Percentiles rank a stretch among this genome's conserved stretches.
phyloP scores from a whole-genome alignment of 106 monocot genomes.

The Platanthera guangdongensis region DNA sequence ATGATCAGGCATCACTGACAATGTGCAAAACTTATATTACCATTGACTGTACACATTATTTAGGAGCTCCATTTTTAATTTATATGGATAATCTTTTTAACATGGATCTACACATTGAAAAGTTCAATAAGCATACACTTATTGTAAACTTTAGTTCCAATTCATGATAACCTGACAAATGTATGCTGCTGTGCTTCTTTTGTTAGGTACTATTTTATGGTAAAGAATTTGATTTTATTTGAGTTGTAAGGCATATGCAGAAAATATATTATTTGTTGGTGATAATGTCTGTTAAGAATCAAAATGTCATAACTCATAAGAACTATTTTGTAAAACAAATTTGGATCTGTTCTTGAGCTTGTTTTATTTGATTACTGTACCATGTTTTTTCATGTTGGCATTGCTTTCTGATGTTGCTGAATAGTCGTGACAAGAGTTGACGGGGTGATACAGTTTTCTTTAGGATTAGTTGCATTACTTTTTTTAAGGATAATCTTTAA shows the following conservation, averaged over 20 bases:
- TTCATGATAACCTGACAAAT: neutral
- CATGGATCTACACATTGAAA: neutral
- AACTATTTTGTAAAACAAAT: neutral
- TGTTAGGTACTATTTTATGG: neutral
- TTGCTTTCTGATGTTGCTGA: neutral
- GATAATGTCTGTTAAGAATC: neutral
- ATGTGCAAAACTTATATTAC: neutral
- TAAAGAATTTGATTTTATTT: neutral
- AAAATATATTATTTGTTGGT: neutral
- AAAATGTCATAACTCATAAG: neutral
- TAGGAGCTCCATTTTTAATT: neutral
- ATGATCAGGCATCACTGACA: too few species aligned
- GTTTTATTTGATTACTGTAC: neutral
- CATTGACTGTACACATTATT: neutral
- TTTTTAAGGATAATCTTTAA: neutral
- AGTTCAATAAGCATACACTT: neutral
- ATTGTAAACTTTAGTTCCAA: neutral
- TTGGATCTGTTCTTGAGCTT: neutral
- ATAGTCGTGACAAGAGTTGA: neutral
- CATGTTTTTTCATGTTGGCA: neutral
- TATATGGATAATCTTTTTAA: neutral
- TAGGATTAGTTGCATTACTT: neutral
- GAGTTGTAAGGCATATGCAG: neutral
- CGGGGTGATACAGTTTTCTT: neutral
- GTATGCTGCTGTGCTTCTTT: neutral